Base-by-base conservation (phyloP, 208 protist species). In the Trypanosoma vivax region DNA sequence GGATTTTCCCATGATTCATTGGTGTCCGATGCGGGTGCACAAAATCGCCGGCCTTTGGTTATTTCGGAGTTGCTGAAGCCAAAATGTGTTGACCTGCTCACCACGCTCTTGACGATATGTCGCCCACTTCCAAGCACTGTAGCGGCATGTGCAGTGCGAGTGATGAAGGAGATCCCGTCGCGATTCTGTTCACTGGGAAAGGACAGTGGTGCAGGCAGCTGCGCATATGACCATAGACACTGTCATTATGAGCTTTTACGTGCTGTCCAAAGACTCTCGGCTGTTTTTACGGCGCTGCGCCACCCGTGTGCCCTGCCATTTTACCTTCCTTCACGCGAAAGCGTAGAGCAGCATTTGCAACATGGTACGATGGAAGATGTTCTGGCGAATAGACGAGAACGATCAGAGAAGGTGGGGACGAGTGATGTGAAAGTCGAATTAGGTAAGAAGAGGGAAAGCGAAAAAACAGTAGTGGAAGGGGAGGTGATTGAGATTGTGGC, bases 271-370 rank as follows among this genome's bases (percentile, higher is more conserved):
- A 49, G 34, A 29, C 60, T 65, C 39, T 51, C 50, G n/a, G 60
- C 45, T 6, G 59, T 45, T 10, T 34, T 65, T 2, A 57, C 56
- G 68, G 47, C 67, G 59, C 23, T 71, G 23, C 67, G 65, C 0
- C 71, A 86, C 39, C 73, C 78, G 10, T 48, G 63, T 30, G 73
- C 71, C 11, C 16, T 86, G 16, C 73, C 78, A 11, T 69, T 76
- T 39, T 72, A 72, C 53, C 50, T 78, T 27, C 73, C 73, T 18
- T 59, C 70, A n/a, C 39, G 63, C 45, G 59, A 79, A 23, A 58
- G 66, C 28, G 41, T 77, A 11, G 78, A 80, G 48, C 72, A 58
- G 24, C 60, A 62, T 18, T 71, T 68, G 49, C 45, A 60, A n/a
- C 69, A 63, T 14, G 51, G 71, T 16, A 16, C 27, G 9, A 11